Evolutionary conservation across 179 eudicot species (phyloP).

Genomic region (Vitellaria paradoxa): DNA sequence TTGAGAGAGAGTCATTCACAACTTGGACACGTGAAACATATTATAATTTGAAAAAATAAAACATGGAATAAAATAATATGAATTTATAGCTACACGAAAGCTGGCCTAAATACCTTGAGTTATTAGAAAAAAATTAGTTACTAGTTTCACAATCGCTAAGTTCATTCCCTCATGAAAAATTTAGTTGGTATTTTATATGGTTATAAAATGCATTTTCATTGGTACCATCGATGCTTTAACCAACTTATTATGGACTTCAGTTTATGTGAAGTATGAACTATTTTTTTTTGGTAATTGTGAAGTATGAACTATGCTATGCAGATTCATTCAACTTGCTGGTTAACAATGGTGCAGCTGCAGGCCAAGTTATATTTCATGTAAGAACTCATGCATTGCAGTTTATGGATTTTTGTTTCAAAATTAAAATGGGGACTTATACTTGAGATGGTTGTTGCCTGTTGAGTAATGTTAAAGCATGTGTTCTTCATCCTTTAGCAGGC

Average conservation of each 20-base stretch:
- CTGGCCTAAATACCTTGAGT: too few species aligned
- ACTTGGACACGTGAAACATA: too few species aligned
- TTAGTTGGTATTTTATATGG: background rate
- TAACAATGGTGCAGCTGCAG: conserved; percentile 91
- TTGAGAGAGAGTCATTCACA: too few species aligned
- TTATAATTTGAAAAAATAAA: too few species aligned
- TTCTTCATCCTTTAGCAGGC: background rate
- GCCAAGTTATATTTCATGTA: conserved; percentile 96
- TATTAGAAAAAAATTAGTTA: background rate
- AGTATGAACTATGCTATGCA: conserved; percentile 37
- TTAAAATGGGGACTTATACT: too few species aligned
- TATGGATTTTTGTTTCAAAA: too few species aligned
- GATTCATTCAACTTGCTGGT: conserved; percentile 97
- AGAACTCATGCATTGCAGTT: conserved; percentile 13
- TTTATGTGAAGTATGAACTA: background rate
- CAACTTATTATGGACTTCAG: background rate
- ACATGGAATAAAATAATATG: too few species aligned
- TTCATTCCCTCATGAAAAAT: background rate
- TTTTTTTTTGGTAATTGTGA: too few species aligned
- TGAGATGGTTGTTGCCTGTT: too few species aligned
- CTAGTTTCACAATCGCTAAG: background rate
- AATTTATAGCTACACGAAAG: too few species aligned
- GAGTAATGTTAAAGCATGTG: background rate
- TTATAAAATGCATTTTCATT: background rate
- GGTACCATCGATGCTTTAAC: background rate